These are phyloP conservation scores for Dryadomyces quercus-mongolicae DNA, from an alignment of 2,329 filamentous ascomycete genomes.

Conservation along the genomic window DNA sequence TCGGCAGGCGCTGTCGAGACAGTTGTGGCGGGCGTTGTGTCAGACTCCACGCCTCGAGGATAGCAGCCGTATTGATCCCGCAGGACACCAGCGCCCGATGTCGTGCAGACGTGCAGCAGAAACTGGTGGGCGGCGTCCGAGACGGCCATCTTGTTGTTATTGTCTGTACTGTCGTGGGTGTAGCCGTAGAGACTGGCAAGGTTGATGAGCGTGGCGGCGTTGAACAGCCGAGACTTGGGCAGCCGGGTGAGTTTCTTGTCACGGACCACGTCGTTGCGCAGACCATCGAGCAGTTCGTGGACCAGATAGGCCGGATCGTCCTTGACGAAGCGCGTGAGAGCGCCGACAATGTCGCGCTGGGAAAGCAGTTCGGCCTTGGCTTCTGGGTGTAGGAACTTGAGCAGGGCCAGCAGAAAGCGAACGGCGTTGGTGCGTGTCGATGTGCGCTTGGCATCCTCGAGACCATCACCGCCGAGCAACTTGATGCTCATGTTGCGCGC, in stretches of 20 bases:
- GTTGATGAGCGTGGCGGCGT: slow-evolving; percentile 58
- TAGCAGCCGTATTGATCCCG: slow-evolving; percentile 76
- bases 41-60: slow-evolving; percentile 53
- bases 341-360: slow-evolving; percentile 57
- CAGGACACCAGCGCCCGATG: slow-evolving; percentile 58
- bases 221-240: slow-evolving; percentile 65
- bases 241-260: slow-evolving; percentile 63
- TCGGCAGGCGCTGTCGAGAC: slow-evolving; percentile 20
- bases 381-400: slow-evolving; percentile 65
- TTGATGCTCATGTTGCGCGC: slow-evolving; percentile 70
- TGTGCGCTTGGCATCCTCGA: slow-evolving; percentile 56
- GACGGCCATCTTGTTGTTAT: slow-evolving; percentile 32
- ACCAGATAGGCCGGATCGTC: slow-evolving; percentile 68
- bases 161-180: slow-evolving; percentile 42
- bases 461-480: slow-evolving; percentile 36
- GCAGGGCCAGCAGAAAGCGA: slow-evolving; percentile 64
- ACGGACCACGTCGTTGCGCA: slow-evolving; percentile 60
- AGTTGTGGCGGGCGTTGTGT: too few relatives aligned
- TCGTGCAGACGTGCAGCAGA: slow-evolving; percentile 63
- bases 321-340: slow-evolving; percentile 64
- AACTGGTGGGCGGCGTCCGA: slow-evolving; percentile 63
- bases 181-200: slow-evolving; percentile 62
- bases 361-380: slow-evolving; percentile 75
- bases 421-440: slow-evolving; percentile 76
- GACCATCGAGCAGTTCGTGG: slow-evolving; percentile 57